Percentiles rank a stretch among this genome's conserved stretches.
phyloP scores from a whole-genome alignment of 108 stramenopile species.

The Craspedostauros australis region DNA sequence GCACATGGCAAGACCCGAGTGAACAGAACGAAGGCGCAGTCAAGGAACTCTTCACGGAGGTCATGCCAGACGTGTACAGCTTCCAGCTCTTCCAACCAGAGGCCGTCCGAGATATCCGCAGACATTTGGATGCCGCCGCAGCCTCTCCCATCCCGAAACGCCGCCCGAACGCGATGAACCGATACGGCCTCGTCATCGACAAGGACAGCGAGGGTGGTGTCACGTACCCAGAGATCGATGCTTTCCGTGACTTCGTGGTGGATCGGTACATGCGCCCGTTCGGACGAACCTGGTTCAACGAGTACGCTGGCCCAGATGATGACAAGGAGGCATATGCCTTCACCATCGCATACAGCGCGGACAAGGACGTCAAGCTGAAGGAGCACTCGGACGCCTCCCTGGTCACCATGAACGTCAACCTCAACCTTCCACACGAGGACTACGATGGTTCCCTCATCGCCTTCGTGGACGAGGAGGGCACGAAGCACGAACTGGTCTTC shows the following conservation, averaged over 20 bases:
- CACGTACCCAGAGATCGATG: constrained; percentile 2
- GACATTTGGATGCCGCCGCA: constrained; percentile 8
- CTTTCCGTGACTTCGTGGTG: constrained; percentile 25
- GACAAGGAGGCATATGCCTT: constrained; percentile 49
- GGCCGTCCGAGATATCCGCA: constrained; percentile 9
- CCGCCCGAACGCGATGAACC: constrained; percentile 75
- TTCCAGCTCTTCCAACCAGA: constrained; percentile 6
- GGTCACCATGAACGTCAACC: constrained; percentile 54
- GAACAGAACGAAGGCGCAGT: constrained; percentile 24
- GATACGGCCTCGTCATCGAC: constrained; percentile 45
- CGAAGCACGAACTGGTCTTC: constrained; percentile 7
- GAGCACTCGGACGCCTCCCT: constrained; percentile 63
- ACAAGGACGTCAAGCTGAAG: constrained; percentile 35
- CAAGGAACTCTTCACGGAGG: constrained; percentile 1
- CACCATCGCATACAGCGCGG: constrained; percentile 39
- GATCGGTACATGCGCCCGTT: constrained; percentile 33
- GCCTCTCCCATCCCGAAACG: constrained; percentile 47
- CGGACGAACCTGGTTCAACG: constrained; percentile 40
- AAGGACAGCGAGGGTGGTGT: constrained; percentile 36
- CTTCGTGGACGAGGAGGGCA: constrained; percentile 16
- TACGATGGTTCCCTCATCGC: constrained; percentile 36
- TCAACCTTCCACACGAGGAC: constrained; percentile 44
- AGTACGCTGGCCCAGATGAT: constrained; percentile 18
- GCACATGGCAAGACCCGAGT: constrained; percentile 22
- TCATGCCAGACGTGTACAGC: background rate